Evolutionary conservation across 2,329 filamentous ascomycete species (phyloP), one percentile per base, ranked within the genome.

Genomic region (Cladosporium sp.): DNA sequence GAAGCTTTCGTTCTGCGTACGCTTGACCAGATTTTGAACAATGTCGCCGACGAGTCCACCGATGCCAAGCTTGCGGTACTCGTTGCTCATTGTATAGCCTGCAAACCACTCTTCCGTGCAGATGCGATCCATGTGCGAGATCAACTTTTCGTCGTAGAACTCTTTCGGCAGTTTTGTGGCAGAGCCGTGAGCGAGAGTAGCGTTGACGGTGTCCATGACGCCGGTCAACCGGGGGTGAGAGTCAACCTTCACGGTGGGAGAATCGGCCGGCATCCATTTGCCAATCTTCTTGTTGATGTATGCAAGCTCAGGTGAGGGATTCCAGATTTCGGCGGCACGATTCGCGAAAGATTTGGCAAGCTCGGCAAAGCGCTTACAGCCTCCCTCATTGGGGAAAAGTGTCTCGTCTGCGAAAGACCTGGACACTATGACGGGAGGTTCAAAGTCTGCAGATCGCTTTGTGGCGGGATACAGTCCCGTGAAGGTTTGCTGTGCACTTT

Each of bases 131-230:
- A 95, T 87, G 68, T 93, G 90, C 3, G 84, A 83, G 59, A 87
- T 84, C 4, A 85, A 87, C 74, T 89, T 90, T 21, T 84, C 76
- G 74, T 97, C 92, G 78, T 98, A 98, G 78, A 99, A 98, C 69
- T 93, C 91, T 11, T 84, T 82, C 0, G 95, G 95, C 2, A 98
- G 84, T 55, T 85, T 88, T 0, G 93, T 97, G 12, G 86, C 85
- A 0, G 90, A 87, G 0, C 92, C 92, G 76, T 98, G 95, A 2
- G 93, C 94, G 14, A 91, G 83, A 0, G 92, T 96, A 7, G 92
- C 88, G 76, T 97, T 98, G 74, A 98, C 86, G 0, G 92, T 95
- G 79, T 99, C 95, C 90, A 96, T 92, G 73, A 99, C 90, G 63
- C 95, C 95, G 6, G 89, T 93, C 14, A 98, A 83, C 54, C 93